phyloP scores from a whole-genome alignment of 805 yeast species.

The Schwanniomyces sp. region DNA sequence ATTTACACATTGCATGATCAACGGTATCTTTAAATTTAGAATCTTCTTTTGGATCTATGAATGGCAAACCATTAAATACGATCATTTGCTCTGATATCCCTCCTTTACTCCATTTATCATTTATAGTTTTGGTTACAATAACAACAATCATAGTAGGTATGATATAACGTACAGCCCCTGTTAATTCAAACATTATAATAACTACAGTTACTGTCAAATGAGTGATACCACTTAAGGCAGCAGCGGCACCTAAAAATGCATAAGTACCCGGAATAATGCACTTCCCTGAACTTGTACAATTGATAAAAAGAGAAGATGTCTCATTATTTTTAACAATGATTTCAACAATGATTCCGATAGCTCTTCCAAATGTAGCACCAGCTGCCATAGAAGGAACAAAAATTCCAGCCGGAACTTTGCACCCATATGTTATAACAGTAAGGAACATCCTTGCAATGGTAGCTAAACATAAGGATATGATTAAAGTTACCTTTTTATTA shows the following conservation, averaged over 20 bases:
- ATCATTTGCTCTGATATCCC: conserved; percentile 98
- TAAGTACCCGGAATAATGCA: conserved; percentile 93
- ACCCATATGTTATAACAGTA: conserved; percentile 85
- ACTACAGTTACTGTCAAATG: conserved; percentile 91
- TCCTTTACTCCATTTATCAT: conserved; percentile 64
- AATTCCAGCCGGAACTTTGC: conserved; percentile 96
- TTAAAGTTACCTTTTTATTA: conserved; percentile 28
- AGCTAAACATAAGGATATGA: conserved; percentile 64
- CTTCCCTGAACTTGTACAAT: conserved; percentile 31
- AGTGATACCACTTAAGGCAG: conserved; percentile 91
- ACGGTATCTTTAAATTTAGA: conserved; percentile 46
- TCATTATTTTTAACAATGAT: conserved; percentile 26
- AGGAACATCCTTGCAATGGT: conserved; percentile 68
- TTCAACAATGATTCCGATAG: conserved; percentile 75
- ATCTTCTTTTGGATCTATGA: conserved; percentile 70
- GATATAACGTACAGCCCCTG: conserved; percentile 91
- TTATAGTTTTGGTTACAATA: conserved; percentile 79
- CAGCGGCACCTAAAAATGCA: conserved; percentile 95
- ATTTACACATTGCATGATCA: conserved; percentile 61
- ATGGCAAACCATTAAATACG: conserved; percentile 82
- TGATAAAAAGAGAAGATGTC: conserved; percentile 33
- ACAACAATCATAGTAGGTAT: conserved; percentile 97
- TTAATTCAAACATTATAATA: conserved; percentile 91
- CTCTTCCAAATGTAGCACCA: conserved; percentile 93
- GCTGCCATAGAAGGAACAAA: conserved; percentile 97